These are phyloP conservation scores for Diplocarpon mali DNA, from an alignment of 2,329 filamentous ascomycete species.

Conservation along the genomic window DNA sequence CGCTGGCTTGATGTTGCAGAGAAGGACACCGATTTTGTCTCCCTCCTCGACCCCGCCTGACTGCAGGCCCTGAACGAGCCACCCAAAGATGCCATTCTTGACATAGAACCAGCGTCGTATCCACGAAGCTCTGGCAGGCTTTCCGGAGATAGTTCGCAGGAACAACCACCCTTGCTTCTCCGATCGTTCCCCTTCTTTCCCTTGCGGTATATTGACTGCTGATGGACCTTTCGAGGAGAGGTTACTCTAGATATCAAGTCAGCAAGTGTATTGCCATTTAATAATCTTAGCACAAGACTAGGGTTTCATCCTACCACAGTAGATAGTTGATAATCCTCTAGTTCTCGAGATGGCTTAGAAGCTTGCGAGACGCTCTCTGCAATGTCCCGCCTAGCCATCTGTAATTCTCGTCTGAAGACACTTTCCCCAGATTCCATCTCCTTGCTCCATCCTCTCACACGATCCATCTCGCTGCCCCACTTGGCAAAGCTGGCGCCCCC, in stretches of 20 bases:
- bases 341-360: conserved; percentile 74
- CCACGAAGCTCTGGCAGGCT: conserved; percentile 85
- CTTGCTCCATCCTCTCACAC: conserved; percentile 82
- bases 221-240: conserved; percentile 60
- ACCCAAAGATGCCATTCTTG: conserved; percentile 91
- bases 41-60: conserved; percentile 84
- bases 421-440: conserved; percentile 89
- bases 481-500: conserved; percentile 50
- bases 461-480: conserved; percentile 74
- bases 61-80: conserved; percentile 71
- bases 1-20: conserved; percentile 86
- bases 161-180: conserved; percentile 97
- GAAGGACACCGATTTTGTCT: conserved; percentile 86
- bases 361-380: conserved; percentile 62
- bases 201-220: conserved; percentile 35
- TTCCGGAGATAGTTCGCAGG: conserved; percentile 68
- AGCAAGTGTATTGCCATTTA: background rate
- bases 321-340: conserved; percentile 84
- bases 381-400: conserved; percentile 68
- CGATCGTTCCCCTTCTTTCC: conserved; percentile 38
- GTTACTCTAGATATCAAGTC: conserved; percentile 38
- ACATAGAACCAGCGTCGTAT: conserved; percentile 90
- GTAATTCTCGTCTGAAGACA: conserved; percentile 70
- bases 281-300: background rate
- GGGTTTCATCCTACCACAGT: conserved; percentile 48